Percentiles rank a stretch among this genome's conserved stretches.
These are phyloP conservation scores for Prototheca stagnorum DNA, from an alignment of 163 green algal genomes.

Conservation along the genomic window DNA sequence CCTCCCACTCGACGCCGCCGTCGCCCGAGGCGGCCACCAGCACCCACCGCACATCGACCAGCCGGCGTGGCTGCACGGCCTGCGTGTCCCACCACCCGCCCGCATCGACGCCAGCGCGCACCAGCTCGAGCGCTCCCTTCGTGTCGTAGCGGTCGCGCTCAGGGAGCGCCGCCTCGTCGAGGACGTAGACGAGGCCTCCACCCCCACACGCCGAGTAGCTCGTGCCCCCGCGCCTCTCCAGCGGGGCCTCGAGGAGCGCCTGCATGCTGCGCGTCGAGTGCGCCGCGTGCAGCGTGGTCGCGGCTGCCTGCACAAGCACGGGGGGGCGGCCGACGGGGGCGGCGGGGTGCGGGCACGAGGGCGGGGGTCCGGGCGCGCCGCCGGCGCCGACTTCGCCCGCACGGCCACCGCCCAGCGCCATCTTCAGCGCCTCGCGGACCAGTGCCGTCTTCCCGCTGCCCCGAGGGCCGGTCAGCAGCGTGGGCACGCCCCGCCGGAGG, in stretches of 20 bases:
- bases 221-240: constrained; percentile 68
- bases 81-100: constrained; percentile 77
- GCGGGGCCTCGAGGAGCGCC: constrained; percentile 51
- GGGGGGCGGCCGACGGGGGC: too few species aligned
- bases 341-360: too few species aligned
- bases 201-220: constrained; percentile 65
- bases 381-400: neutral
- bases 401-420: constrained; percentile 40
- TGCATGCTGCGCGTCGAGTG: constrained; percentile 56
- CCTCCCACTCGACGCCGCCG: too few species aligned
- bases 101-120: constrained; percentile 79
- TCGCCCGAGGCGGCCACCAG: too few species aligned
- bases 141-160: constrained; percentile 91
- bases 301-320: too few species aligned
- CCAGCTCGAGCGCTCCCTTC: constrained; percentile 73
- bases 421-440: constrained; percentile 70
- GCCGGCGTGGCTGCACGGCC: too few species aligned
- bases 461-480: constrained; percentile 83
- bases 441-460: constrained; percentile 78
- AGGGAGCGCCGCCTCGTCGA: constrained; percentile 90
- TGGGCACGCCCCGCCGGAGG: constrained; percentile 57
- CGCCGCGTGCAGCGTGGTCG: constrained; percentile 76
- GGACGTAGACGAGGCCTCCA: constrained; percentile 68
- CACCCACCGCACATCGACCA: too few species aligned
- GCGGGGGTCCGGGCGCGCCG: too few species aligned